These are phyloP conservation scores for Drechslerella dactyloides DNA, from an alignment of 2,329 filamentous ascomycete species.

Conservation along the genomic window DNA sequence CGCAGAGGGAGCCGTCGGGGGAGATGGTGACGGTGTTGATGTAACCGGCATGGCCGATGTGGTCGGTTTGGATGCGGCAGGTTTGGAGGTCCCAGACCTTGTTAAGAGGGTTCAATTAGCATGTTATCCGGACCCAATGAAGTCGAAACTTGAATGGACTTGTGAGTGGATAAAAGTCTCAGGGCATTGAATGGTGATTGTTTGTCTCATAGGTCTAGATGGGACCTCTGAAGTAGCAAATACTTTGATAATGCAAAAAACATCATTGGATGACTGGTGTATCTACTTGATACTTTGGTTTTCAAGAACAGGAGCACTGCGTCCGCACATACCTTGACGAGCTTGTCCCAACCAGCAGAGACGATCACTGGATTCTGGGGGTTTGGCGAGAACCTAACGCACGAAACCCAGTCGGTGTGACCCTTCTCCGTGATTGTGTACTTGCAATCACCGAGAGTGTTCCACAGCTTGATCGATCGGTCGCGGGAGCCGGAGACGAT, in stretches of 20 bases:
- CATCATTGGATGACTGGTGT: conserved; percentile 80
- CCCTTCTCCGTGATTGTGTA: conserved; percentile 99
- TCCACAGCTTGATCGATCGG: conserved; percentile 61
- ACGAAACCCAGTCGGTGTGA: conserved; percentile 99
- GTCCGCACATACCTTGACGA: conserved; percentile 86
- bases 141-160: conserved; percentile 50
- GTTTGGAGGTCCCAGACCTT: conserved; percentile 70
- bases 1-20: conserved; percentile 48
- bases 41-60: conserved; percentile 74
- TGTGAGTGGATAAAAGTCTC: conserved; percentile 62
- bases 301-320: conserved; percentile 7
- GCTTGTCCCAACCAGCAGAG: conserved; percentile 98
- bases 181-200: conserved; percentile 79
- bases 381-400: conserved; percentile 99
- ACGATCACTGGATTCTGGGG: conserved; percentile 99
- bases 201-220: conserved; percentile 92
- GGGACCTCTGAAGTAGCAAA: conserved; percentile 99
- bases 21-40: conserved; percentile 51
- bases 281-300: conserved; percentile 34
- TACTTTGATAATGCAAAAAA: conserved; percentile 84
- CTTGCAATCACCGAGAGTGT: conserved; percentile 99
- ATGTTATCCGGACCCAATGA: background rate
- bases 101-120: conserved; percentile 60
- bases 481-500: conserved; percentile 53
- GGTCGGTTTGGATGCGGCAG: conserved; percentile 65